Percentiles rank a stretch among this genome's conserved stretches.
phyloP scores from a whole-genome alignment of 345 rosid genomes.

The Populus tremula region DNA sequence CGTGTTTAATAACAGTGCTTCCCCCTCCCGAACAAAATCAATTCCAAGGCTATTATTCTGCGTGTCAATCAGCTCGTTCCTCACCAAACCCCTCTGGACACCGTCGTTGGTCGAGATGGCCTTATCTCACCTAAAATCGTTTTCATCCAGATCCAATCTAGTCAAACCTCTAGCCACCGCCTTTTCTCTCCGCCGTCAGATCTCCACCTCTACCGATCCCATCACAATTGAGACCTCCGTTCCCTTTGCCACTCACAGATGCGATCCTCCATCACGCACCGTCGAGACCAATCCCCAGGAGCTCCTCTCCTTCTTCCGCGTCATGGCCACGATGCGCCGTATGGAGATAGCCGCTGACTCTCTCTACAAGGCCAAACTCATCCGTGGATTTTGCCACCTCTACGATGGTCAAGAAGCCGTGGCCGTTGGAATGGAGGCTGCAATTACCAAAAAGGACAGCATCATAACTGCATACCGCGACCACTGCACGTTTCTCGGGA shows the following conservation, averaged over 20 bases:
- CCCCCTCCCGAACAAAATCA: too few relatives aligned
- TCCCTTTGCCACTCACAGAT: constrained; percentile 74
- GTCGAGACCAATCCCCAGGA: constrained; percentile 66
- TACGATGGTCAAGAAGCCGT: constrained; percentile 98
- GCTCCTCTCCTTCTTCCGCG: constrained; percentile 69
- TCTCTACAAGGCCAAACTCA: constrained; percentile 95
- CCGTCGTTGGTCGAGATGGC: constrained; percentile 49
- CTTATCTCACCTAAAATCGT: constrained; percentile 42
- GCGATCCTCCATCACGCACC: constrained; percentile 82
- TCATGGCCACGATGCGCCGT: constrained; percentile 89
- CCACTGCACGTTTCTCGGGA: constrained; percentile 78
- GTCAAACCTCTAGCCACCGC: constrained; percentile 38
- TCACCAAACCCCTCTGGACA: neutral
- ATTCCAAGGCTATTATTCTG: neutral
- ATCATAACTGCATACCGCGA: constrained; percentile 93
- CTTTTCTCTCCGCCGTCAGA: constrained; percentile 43
- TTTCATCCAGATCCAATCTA: constrained; percentile 31
- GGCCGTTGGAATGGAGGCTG: constrained; percentile 93
- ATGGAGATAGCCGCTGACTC: constrained; percentile 98
- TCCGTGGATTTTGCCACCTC: constrained; percentile 97
- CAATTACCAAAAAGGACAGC: constrained; percentile 73
- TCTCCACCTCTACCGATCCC: constrained; percentile 72
- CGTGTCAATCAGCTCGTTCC: neutral
- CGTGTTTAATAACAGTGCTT: too few relatives aligned
- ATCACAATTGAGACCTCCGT: constrained; percentile 81